These are phyloP conservation scores for Neoboletus brunneissimus DNA, from an alignment of 768 basidiomycete genomes.

Conservation along the genomic window DNA sequence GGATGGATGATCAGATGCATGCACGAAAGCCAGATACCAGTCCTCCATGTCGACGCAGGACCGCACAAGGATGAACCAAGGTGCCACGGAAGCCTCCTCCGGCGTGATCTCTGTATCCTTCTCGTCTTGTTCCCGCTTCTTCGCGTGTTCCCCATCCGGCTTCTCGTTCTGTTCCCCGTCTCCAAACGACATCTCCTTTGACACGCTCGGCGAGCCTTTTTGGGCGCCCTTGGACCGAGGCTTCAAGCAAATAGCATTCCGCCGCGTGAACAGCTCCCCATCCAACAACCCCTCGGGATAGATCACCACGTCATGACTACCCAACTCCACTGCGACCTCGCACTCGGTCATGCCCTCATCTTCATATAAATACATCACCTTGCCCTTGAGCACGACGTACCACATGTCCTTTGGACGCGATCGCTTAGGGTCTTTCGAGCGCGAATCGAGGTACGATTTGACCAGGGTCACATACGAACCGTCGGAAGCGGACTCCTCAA, in stretches of 20 bases:
- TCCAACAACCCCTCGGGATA: slow-evolving; percentile 75
- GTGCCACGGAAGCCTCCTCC: slow-evolving; percentile 55
- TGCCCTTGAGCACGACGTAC: slow-evolving; percentile 90
- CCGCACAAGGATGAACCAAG: slow-evolving; percentile 94
- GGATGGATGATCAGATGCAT: slow-evolving; percentile 64
- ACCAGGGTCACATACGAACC: slow-evolving; percentile 77
- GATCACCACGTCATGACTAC: slow-evolving; percentile 71
- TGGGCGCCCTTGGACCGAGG: slow-evolving; percentile 42
- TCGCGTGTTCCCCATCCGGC: slow-evolving; percentile 7
- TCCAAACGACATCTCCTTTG: slow-evolving; percentile 48
- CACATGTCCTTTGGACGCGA: slow-evolving; percentile 89
- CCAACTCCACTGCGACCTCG: slow-evolving; percentile 84
- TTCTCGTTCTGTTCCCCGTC: slow-evolving; percentile 30
- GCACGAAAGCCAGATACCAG: slow-evolving; percentile 84
- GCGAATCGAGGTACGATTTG: slow-evolving; percentile 73
- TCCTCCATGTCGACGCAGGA: slow-evolving; percentile 94
- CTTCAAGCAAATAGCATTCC: slow-evolving; percentile 81
- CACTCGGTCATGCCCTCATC: slow-evolving; percentile 90
- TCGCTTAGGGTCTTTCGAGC: slow-evolving; percentile 80
- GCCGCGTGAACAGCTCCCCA: slow-evolving; percentile 87
- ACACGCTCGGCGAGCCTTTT: slow-evolving; percentile 46
- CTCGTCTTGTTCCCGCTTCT: slow-evolving; percentile 37
- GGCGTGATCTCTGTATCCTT: slow-evolving; percentile 38
- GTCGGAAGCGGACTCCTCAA: slow-evolving; percentile 62
- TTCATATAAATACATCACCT: slow-evolving; percentile 89